phyloP scores from a whole-genome alignment of 345 rosid species.

The Iberis pinnata region DNA sequence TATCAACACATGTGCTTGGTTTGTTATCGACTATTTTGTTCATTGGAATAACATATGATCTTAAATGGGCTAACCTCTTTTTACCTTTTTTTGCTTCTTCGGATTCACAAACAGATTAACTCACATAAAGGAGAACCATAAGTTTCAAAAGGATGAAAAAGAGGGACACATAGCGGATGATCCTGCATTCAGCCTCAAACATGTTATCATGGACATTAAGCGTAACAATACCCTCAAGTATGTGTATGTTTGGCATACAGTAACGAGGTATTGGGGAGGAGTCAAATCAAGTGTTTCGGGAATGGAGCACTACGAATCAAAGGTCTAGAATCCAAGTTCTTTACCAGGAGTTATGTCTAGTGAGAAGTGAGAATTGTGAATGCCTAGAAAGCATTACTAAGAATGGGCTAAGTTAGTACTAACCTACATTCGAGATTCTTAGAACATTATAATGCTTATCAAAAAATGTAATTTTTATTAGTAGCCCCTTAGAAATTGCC shows the following conservation, averaged over 20 bases:
- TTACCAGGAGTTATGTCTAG: too few species aligned
- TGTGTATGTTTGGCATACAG: too few species aligned
- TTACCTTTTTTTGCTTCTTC: not conserved
- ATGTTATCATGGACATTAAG: constrained; percentile 50
- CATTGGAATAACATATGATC: constrained; percentile 8
- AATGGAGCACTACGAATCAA: constrained; percentile 47
- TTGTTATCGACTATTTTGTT: not conserved
- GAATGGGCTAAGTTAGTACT: too few species aligned
- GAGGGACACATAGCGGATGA: constrained; percentile 29
- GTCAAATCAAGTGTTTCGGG: constrained; percentile 40
- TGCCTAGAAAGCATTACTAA: constrained; percentile 31
- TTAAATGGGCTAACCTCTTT: not conserved
- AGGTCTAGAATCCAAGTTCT: constrained; percentile 38
- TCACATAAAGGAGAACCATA: constrained; percentile 45
- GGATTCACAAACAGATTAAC: constrained; percentile 52
- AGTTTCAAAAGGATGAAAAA: constrained; percentile 39
- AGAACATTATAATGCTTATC: too few species aligned
- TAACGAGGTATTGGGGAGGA: constrained; percentile 65
- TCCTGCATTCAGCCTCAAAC: constrained; percentile 47
- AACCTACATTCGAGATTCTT: too few species aligned
- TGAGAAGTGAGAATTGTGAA: constrained; percentile 50
- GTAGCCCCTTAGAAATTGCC: too few species aligned
- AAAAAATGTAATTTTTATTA: too few species aligned
- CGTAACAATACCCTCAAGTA: constrained; percentile 48
- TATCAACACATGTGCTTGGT: not conserved